Evolutionary conservation across 306 rosid genomes (phyloP).

Genomic region (Rubus idaeus): DNA sequence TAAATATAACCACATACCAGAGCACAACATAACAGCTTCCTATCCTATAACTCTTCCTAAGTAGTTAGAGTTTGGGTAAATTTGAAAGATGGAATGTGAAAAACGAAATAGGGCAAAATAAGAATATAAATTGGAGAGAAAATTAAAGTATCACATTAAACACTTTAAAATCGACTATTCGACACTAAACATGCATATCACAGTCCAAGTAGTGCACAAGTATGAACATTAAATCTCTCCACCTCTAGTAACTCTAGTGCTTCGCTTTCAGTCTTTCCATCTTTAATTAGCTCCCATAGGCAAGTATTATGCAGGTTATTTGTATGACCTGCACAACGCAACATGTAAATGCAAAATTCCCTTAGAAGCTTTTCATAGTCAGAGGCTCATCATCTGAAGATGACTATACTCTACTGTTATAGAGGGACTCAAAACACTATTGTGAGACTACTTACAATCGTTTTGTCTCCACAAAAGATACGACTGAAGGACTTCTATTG

Average conservation of each 20-base stretch:
- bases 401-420: neutral
- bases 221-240: neutral
- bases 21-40: neutral
- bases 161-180: neutral
- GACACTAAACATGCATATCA: neutral
- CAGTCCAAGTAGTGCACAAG: neutral
- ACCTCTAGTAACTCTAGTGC: slow-evolving; percentile 52
- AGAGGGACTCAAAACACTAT: neutral
- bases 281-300: slow-evolving; percentile 61
- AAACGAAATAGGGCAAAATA: neutral
- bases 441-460: slow-evolving; percentile 41
- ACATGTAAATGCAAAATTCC: neutral
- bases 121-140: slow-evolving; percentile 2
- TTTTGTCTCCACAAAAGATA: slow-evolving; percentile 84
- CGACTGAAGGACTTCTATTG: slow-evolving; percentile 67
- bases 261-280: slow-evolving; percentile 54
- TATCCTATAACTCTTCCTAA: neutral
- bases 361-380: neutral
- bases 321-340: slow-evolving; percentile 46
- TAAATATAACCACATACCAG: neutral
- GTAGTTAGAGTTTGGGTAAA: neutral
- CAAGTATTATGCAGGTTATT: slow-evolving; percentile 60
- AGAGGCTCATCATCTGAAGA: neutral
- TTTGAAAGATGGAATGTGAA: neutral
- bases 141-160: neutral